Percentiles rank a stretch among this genome's conserved stretches.
These are phyloP conservation scores for Capsicum baccatum DNA, from an alignment of 257 asterid genomes.

Conservation along the genomic window DNA sequence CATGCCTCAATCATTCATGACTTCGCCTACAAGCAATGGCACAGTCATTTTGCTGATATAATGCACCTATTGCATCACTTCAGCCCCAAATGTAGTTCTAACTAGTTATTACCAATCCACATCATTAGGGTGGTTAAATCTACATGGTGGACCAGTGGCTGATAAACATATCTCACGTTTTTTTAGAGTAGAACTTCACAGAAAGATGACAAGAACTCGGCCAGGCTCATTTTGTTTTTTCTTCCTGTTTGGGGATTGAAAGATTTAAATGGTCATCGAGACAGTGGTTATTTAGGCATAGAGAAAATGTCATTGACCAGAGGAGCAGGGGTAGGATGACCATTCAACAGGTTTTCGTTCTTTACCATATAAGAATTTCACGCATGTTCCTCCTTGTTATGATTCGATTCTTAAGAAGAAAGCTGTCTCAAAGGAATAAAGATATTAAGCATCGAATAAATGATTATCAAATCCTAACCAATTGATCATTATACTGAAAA, in stretches of 20 bases:
- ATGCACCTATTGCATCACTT: not conserved
- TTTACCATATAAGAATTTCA: slow-evolving; percentile 6
- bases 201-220: slow-evolving; percentile 13
- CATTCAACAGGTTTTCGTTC: not conserved
- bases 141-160: not conserved
- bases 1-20: slow-evolving; percentile 21
- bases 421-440: not conserved
- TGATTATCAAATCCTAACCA: not conserved
- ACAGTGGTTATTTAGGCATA: slow-evolving; percentile 9
- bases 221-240: not conserved
- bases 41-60: not conserved
- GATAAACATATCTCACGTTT: not conserved
- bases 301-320: slow-evolving; percentile 24
- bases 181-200: not conserved
- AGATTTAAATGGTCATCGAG: not conserved
- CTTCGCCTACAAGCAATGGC: not conserved
- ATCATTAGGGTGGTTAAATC: slow-evolving; percentile 12
- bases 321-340: slow-evolving; percentile 10
- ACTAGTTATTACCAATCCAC: not conserved
- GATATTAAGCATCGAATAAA: not conserved
- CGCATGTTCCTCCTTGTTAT: slow-evolving; percentile 18
- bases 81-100: not conserved
- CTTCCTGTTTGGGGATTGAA: slow-evolving; percentile 11
- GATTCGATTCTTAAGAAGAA: slow-evolving; percentile 10
- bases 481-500: slow-evolving; percentile 8